Percentiles rank a stretch among this genome's conserved stretches.
These are phyloP conservation scores for Lodderomyces orthopsilosis DNA, from an alignment of 1,139 yeast genomes.

Conservation along the genomic window DNA sequence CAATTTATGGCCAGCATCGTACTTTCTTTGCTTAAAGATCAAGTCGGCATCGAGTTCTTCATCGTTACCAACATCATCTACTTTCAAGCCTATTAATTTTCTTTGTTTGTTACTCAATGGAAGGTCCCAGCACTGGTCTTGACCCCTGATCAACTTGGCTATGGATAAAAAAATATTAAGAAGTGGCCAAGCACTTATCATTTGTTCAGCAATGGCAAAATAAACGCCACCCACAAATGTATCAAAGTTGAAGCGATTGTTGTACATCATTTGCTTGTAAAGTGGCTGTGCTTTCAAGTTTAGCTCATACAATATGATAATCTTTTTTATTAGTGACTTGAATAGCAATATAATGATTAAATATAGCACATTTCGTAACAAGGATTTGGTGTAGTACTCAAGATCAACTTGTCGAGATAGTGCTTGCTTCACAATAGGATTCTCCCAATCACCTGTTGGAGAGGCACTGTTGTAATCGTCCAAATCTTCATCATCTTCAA, in stretches of 20 bases:
- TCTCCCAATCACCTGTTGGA: conserved; percentile 43
- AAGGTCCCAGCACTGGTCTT: conserved; percentile 43
- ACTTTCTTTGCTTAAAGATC: conserved; percentile 15
- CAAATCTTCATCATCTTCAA: neutral
- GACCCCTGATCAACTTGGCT: conserved; percentile 24
- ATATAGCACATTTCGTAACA: conserved; percentile 19
- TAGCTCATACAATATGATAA: conserved; percentile 12
- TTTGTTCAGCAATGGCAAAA: conserved; percentile 8
- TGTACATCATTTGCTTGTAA: conserved; percentile 6
- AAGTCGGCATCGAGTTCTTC: conserved; percentile 14
- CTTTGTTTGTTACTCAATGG: conserved; percentile 41
- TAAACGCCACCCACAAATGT: conserved; percentile 9
- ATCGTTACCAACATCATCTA: conserved; percentile 5
- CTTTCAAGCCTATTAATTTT: conserved; percentile 31
- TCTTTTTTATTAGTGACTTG: conserved; percentile 16
- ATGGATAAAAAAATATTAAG: conserved; percentile 16
- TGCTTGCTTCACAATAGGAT: conserved; percentile 38
- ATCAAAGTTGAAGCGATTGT: conserved; percentile 3
- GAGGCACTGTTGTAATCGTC: neutral
- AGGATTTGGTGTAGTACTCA: conserved; percentile 24
- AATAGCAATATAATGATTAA: conserved; percentile 19
- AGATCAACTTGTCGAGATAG: conserved; percentile 34
- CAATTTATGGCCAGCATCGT: conserved; percentile 11
- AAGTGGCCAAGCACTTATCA: conserved; percentile 9
- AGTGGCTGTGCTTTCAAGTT: conserved; percentile 10